A percentile compares a stretch with the other conserved stretches of the same genome.
phyloP scores from a whole-genome alignment of 345 rosid genomes.

The Populus alba region DNA sequence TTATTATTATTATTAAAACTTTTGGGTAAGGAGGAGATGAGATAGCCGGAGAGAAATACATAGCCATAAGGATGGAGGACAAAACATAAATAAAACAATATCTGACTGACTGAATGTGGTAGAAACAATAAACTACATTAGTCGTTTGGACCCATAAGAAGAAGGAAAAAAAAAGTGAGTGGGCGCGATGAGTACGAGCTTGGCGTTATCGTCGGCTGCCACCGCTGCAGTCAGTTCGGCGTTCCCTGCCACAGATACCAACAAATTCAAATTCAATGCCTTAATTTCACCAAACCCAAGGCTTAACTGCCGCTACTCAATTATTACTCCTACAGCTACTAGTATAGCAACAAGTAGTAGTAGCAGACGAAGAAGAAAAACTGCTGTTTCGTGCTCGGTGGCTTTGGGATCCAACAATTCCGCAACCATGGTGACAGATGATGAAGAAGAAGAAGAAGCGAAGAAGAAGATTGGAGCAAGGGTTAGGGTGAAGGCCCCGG shows the following conservation, averaged over 20 bases:
- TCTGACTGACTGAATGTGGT: neutral
- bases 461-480: slow-evolving; percentile 54
- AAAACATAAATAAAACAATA: neutral
- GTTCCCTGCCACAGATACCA: neutral
- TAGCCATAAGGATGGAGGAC: neutral
- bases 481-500: slow-evolving; percentile 70
- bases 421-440: neutral
- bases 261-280: neutral
- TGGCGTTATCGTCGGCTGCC: slow-evolving; percentile 8
- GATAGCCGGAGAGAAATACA: no score
- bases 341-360: neutral
- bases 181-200: slow-evolving; percentile 2
- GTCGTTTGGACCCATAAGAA: neutral
- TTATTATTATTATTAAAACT: no score
- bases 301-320: neutral
- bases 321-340: neutral
- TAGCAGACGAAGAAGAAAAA: neutral
- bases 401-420: slow-evolving; percentile 9
- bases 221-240: neutral
- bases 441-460: slow-evolving; percentile 26
- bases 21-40: no score
- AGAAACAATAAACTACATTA: neutral
- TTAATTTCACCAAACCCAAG: neutral
- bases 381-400: slow-evolving; percentile 1
- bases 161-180: neutral